These are phyloP conservation scores for Larix kaempferi DNA, from an alignment of 75 land plant species.

Conservation along the genomic window DNA sequence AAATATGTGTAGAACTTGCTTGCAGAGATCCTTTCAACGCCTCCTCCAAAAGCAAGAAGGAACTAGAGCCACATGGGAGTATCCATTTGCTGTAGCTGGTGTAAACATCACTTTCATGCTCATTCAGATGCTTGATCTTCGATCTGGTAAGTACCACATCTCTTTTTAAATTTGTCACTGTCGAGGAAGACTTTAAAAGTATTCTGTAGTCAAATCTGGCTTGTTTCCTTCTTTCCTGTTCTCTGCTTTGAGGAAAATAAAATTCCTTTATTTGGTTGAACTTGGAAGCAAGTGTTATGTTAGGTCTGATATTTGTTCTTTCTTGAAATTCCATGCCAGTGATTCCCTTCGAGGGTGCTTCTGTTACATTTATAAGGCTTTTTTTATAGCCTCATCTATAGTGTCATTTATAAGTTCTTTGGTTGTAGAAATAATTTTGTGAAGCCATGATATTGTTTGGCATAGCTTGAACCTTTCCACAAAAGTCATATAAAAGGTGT, in stretches of 20 bases:
- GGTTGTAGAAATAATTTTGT: not conserved
- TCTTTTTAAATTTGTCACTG: too few relatives aligned
- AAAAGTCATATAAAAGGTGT: not conserved
- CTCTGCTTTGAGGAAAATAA: not conserved
- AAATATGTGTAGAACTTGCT: not conserved
- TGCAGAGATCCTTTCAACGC: constrained; percentile 77
- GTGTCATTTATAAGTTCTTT: not conserved
- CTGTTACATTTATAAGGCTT: not conserved
- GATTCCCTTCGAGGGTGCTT: not conserved
- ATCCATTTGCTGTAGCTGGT: constrained; percentile 99
- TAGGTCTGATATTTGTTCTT: not conserved
- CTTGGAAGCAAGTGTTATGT: not conserved
- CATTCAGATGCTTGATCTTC: constrained; percentile 94
- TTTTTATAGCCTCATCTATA: not conserved
- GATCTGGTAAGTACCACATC: constrained; percentile 39
- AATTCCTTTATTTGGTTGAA: not conserved
- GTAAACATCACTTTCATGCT: constrained; percentile 97
- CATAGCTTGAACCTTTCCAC: not conserved
- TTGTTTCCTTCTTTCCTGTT: too few relatives aligned
- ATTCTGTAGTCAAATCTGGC: not conserved
- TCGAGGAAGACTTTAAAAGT: too few relatives aligned
- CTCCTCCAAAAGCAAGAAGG: constrained; percentile 82
- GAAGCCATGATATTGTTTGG: not conserved
- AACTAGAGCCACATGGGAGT: constrained; percentile 83
- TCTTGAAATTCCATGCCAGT: not conserved